Evolutionary conservation across 768 basidiomycete genomes (phyloP).

Genomic region (Chalciporus piperatus): DNA sequence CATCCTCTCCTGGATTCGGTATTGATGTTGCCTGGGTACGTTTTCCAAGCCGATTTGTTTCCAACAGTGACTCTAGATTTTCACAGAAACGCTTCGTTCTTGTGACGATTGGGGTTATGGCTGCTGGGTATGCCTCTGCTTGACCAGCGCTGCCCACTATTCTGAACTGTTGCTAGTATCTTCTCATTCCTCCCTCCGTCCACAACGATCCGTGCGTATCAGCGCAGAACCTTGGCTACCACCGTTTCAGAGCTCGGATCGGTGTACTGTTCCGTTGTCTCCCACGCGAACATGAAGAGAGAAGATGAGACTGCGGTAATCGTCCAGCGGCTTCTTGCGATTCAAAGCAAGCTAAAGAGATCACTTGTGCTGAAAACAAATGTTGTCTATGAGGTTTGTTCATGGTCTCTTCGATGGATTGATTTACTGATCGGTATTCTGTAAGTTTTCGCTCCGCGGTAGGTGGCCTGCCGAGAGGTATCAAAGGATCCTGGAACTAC

Average conservation of each 20-base stretch:
- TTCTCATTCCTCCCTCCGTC: constrained; percentile 73
- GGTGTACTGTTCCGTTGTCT: constrained; percentile 74
- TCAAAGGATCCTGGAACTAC: constrained; percentile 62
- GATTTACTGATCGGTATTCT: neutral
- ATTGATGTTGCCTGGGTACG: constrained; percentile 70
- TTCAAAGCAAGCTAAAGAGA: constrained; percentile 69
- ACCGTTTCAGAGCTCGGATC: constrained; percentile 65
- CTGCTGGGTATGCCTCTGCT: constrained; percentile 60
- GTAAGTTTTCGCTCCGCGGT: constrained; percentile 73
- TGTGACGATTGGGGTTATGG: constrained; percentile 67
- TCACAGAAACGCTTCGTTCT: constrained; percentile 62
- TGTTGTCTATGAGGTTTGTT: constrained; percentile 61
- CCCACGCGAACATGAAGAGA: constrained; percentile 57
- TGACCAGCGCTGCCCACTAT: neutral
- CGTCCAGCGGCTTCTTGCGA: constrained; percentile 64
- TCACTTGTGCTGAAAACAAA: constrained; percentile 55
- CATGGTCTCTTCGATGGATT: neutral
- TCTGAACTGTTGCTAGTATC: constrained; percentile 39
- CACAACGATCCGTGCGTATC: constrained; percentile 70
- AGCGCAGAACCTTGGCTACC: constrained; percentile 67
- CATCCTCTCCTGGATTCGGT: constrained; percentile 57
- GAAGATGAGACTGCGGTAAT: constrained; percentile 54
- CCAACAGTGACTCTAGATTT: neutral
- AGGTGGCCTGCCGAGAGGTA: constrained; percentile 81
- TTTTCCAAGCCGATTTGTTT: neutral